Percentiles rank a stretch among this genome's conserved stretches.
phyloP scores from a whole-genome alignment of 192 early-diverging fungal species.

The Backusella luteola region DNA sequence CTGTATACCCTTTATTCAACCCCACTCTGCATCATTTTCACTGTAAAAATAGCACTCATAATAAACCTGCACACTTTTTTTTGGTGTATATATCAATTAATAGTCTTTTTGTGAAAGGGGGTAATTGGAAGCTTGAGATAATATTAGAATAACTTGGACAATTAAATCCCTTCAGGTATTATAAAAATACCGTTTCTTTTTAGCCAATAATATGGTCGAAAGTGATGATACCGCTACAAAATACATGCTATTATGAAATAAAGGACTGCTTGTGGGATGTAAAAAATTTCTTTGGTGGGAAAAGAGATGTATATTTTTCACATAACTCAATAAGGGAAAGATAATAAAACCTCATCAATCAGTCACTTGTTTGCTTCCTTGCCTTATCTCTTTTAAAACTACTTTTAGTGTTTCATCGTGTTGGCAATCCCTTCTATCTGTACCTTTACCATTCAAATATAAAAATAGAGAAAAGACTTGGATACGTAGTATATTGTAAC shows the following conservation, averaged over 20 bases:
- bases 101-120: not conserved
- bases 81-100: not conserved
- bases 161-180: not conserved
- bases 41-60: constrained; percentile 2
- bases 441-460: not conserved
- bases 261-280: not conserved
- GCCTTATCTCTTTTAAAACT: not conserved
- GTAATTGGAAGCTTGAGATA: not conserved
- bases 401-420: not conserved
- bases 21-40: constrained; percentile 5
- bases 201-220: not conserved
- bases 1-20: not conserved
- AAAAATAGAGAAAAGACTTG: not conserved
- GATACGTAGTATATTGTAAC: not conserved
- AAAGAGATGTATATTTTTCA: not conserved
- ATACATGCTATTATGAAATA: not conserved
- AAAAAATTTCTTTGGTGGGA: not conserved
- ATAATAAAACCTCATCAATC: not conserved
- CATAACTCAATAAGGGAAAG: not conserved
- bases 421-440: not conserved
- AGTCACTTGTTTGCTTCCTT: not conserved
- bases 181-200: not conserved
- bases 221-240: not conserved
- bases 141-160: not conserved
- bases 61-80: not conserved